Base-by-base conservation (phyloP, 768 basidiomycete species). In the Termitomyces sp. region DNA sequence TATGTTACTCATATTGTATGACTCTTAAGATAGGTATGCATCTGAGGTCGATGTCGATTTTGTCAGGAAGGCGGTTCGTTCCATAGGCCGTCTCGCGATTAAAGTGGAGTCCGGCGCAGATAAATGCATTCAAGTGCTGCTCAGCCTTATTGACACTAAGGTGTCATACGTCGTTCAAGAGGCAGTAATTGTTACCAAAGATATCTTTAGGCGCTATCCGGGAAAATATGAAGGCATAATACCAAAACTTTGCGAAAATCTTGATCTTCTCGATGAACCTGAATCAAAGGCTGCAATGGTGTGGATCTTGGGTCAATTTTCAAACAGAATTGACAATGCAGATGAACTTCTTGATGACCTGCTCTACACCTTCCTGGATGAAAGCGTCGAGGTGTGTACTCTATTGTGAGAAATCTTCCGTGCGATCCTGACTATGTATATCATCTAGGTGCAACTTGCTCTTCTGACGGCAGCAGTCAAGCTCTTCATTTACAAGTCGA, bases 21-120 rank as follows among this genome's bases (percentile, higher is more conserved):
- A 58, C 16, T 28, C 20, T 40, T 18, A 33, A 13, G 18, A 38
- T 51, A 96, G 94, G 66, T 99, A 99, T 73, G 97, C 97, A 2
- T 92, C 95, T 0, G 97, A 99, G 71, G 95, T 98, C 16, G 97
- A 99, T 67, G 80, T 99, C 61, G 97, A 99, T 73, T 98, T 98
- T 68, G 95, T 98, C 33, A 87, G 97, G 46, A 98, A 98, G 73
- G 91, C 96, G 9, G 97, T 99, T 28, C 86, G 97, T 32, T 97
- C 96, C 3, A 96, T 99, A 61, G 97, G 97, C 8, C 88, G 96
- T 22, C 75, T 98, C n/a, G 95, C 97, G 16, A 98, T 98, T 81
- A 98, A 98, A 73, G 92, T 99, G 55, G 83, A 92, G 64, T 76
- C 81, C 13, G 91, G 94, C 12, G 87, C 96, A 32, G 93, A 98